Conservation (phyloP, 1,284 basidiomycete genomes). For the Apiotrichum siamense region DNA sequence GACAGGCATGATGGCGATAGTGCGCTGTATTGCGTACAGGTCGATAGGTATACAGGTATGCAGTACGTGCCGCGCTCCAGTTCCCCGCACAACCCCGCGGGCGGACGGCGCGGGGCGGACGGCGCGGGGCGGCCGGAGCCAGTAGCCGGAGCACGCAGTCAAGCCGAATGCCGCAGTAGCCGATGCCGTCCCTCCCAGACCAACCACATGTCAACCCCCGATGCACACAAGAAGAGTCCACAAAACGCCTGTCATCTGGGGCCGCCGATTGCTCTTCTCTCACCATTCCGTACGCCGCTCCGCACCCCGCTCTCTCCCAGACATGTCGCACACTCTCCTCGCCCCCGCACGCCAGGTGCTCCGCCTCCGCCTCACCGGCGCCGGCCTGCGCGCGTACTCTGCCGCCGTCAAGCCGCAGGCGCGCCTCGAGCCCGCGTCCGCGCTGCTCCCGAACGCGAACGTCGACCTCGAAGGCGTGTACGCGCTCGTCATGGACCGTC, state of each 20-base stretch:
- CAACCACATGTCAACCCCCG: not conserved
- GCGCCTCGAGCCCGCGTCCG: constrained; percentile 23
- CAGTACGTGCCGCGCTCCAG: too few species aligned
- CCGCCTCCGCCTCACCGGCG: not conserved
- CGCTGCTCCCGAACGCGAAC: not conserved
- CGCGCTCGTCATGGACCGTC: constrained; percentile 61
- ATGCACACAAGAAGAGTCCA: not conserved
- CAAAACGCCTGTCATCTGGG: too few species aligned
- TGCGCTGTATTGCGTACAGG: too few species aligned
- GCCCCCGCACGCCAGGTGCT: constrained; percentile 1
- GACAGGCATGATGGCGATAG: too few species aligned
- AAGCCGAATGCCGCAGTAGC: too few species aligned
- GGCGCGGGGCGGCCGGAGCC: too few species aligned
- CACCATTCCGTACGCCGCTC: too few species aligned
- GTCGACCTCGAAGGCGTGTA: constrained; percentile 41
- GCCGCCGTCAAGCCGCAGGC: constrained; percentile 24
- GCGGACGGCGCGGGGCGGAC: too few species aligned
- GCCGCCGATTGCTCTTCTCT: not conserved
- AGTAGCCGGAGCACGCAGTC: too few species aligned
- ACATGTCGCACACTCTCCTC: constrained; percentile 9
- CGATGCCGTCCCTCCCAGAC: not conserved
- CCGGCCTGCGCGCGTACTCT: not conserved
- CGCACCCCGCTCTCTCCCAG: not conserved
- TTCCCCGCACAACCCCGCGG: too few species aligned
- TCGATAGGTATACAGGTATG: too few species aligned